A percentile compares a stretch with the other conserved stretches of the same genome.
phyloP scores from a whole-genome alignment of 2,329 filamentous ascomycete genomes.

The Teratosphaeria pseudoeucalypti region DNA sequence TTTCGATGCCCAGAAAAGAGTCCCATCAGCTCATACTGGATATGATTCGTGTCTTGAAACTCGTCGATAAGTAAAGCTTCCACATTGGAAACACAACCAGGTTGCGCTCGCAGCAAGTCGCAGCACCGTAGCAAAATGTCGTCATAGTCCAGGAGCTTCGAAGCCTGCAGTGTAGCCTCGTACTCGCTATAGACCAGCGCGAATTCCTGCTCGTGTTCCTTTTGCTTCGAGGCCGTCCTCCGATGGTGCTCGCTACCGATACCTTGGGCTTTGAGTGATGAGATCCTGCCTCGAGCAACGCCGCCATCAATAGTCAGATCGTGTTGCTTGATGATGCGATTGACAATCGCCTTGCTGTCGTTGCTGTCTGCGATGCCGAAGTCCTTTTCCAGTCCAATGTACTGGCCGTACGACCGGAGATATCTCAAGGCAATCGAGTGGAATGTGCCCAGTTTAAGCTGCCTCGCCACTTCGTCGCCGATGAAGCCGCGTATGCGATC shows the following conservation, averaged over 20 bases:
- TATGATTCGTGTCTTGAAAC: conserved; percentile 92
- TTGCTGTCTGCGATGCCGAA: conserved; percentile 85
- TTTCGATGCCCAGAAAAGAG: conserved; percentile 63
- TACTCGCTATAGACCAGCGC: conserved; percentile 63
- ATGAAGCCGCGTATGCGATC: conserved; percentile 71
- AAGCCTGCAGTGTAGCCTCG: conserved; percentile 59
- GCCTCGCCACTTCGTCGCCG: conserved; percentile 64
- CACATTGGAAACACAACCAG: conserved; percentile 77
- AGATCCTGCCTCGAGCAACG: conserved; percentile 64
- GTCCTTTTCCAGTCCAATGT: conserved; percentile 69
- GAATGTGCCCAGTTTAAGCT: conserved; percentile 82
- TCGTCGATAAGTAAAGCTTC: conserved; percentile 91
- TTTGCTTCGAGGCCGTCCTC: conserved; percentile 34
- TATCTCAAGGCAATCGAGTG: conserved; percentile 87
- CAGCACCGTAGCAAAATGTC: conserved; percentile 79
- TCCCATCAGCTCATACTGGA: conserved; percentile 91
- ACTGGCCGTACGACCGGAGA: conserved; percentile 68
- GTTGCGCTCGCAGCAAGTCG: conserved; percentile 62
- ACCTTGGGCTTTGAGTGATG: conserved; percentile 48
- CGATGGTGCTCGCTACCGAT: conserved; percentile 36
- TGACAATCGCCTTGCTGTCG: conserved; percentile 64
- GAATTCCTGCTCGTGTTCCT: conserved; percentile 52
- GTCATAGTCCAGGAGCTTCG: conserved; percentile 87
- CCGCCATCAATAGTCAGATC: conserved; percentile 59
- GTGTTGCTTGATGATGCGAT: conserved; percentile 69